Base-by-base conservation (phyloP, 116 monocot genomes). In the Thalassia testudinum region DNA sequence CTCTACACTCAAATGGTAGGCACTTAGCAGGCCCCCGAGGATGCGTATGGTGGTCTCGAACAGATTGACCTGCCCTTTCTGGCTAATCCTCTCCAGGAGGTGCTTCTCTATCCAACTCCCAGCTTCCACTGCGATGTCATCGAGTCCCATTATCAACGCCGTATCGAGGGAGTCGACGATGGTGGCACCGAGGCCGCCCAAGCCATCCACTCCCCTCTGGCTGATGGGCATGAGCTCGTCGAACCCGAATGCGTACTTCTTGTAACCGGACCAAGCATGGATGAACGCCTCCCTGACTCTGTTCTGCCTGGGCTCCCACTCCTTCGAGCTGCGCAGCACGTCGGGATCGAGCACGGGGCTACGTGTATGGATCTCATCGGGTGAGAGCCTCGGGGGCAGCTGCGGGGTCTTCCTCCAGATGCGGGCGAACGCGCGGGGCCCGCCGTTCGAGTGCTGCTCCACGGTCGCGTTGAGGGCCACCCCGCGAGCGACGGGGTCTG, bases 1-100 rank as follows among this genome's bases (percentile, higher is more conserved):
- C 23, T 23, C 42, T 24, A 12, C 14, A 24, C 55, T 54, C 42
- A 64, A 56, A 23, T 56, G 54, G 63, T 88, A 85, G 26, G 95
- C 85, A 66, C 95, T 95, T 54, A 95, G 89, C 64, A 95, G 75
- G 0, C 95, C 95, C 18, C 95, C 95, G 62, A 95, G 68, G 56
- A 95, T 69, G 67, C 89, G 81, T 29, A 89, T 95, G 17, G 95
- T 95, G 18, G 95, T 95, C 63, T 95, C 89, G 70, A 95, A 95
- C 54, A 95, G 60, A 70, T 95, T 95, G 43, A 85, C 95, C 63
- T 95, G 85, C 34, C 95, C 89, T 71, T 81, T 95, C 20, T 59
- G 24, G 28, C 59, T 74, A 34, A 95, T 79, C 64, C 77, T 84
- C 63, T 84, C 73, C 20, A 69, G 56, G 34, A 88, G 67, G 53